Base-by-base conservation (phyloP, 2,329 filamentous ascomycete species). In the Sporothrix pseudoabietina region DNA sequence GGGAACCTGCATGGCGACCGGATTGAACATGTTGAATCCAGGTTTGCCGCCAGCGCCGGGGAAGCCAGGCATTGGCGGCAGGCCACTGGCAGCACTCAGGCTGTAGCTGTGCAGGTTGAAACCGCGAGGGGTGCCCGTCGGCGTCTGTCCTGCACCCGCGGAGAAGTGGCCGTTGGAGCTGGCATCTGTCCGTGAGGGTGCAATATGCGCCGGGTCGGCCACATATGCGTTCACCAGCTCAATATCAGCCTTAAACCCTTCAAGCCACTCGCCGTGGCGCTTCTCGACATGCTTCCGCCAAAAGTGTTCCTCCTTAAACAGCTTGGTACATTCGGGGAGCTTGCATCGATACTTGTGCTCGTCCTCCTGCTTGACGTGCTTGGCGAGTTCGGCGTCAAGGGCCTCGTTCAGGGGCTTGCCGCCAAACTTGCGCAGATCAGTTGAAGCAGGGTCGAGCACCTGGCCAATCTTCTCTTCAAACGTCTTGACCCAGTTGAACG, bases 271-370 rank as follows among this genome's bases (percentile, higher is more conserved):
- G 0, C 88, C 81, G 81, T 99, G 96, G 73, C 97, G 90, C 84
- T 99, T 99, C 83, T 98, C 95, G 19, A 98, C 91, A 79, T 99
- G 96, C 85, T 99, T 99, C 79, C 90, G 91, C 95, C 97, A 99
- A 81, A 99, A 99, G 78, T 95, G 90, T 59, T 97, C 92, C 74
- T 96, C 96, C 82, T 98, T 98, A 87, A 99, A 99, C 8, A 99
- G 85, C 82, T 99, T 99, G 12, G 92, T 92, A 82, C 96, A 99
- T 54, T 98, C 94, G 1, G 95, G 95, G 4, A 97, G 94, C 81
- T 96, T 97, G 87, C 96, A 99, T 75, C 97, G 90, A 86, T 91
- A 99, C 81, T 98, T 98, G 78, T 95, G 91, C 81, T 98, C 94
- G 78, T 99, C 97, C 81, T 99, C 96, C 82, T 98, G 95, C 84